A percentile compares a stretch with the other conserved stretches of the same genome.
phyloP scores from a whole-genome alignment of 306 rosid species.

The Cucurbita pepo region DNA sequence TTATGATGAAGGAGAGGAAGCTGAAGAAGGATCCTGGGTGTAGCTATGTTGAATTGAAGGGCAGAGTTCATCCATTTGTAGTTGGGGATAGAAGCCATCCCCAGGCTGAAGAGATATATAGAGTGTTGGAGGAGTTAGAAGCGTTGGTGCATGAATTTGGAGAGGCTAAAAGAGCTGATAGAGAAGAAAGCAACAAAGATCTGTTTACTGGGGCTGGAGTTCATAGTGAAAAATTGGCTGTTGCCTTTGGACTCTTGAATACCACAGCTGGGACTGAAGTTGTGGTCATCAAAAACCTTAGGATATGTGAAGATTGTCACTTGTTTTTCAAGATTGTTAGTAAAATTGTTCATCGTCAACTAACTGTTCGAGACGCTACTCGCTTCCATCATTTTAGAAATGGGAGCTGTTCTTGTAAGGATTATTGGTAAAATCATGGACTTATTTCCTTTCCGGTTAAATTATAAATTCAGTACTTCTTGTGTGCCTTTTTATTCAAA shows the following conservation, averaged over 20 bases:
- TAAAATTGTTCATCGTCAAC: conserved; percentile 52
- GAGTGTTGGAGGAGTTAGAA: conserved; percentile 44
- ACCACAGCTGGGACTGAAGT: conserved; percentile 44
- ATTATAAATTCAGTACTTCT: background rate
- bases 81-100: conserved; percentile 56
- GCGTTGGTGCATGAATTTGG: conserved; percentile 24
- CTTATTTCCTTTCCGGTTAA: background rate
- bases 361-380: conserved; percentile 71
- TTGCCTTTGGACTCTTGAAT: conserved; percentile 52
- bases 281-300: conserved; percentile 60
- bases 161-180: conserved; percentile 11
- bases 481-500: too few relatives aligned
- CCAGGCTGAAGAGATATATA: conserved; percentile 36
- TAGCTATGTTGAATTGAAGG: conserved; percentile 61
- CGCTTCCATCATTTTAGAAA: conserved; percentile 77
- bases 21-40: conserved; percentile 70
- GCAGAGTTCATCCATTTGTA: conserved; percentile 51
- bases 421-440: conserved; percentile 42
- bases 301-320: conserved; percentile 82
- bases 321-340: conserved; percentile 59
- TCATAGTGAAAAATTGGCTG: conserved; percentile 74
- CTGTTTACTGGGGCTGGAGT: conserved; percentile 22
- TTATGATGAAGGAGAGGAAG: conserved; percentile 59
- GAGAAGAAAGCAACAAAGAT: conserved; percentile 27
- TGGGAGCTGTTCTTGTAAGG: conserved; percentile 78